These are phyloP conservation scores for Scenedesmus sp. DNA, from an alignment of 163 green algal species.

Conservation along the genomic window DNA sequence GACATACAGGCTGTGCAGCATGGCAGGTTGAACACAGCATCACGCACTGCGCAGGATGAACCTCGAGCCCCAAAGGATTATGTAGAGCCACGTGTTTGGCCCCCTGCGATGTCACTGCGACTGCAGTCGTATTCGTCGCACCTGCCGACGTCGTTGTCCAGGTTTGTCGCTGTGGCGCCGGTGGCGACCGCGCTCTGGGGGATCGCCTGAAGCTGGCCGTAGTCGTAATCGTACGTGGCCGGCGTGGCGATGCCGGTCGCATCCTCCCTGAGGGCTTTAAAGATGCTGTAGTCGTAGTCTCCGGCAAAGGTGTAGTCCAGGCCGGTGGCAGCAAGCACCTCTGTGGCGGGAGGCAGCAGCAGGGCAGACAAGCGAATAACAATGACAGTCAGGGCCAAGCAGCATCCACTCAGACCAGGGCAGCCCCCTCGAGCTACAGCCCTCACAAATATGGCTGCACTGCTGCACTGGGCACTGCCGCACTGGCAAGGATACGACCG, in stretches of 20 bases:
- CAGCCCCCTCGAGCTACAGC: too few relatives aligned
- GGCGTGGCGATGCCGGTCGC: neutral
- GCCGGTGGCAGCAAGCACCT: neutral
- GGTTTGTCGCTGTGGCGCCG: neutral
- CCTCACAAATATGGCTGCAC: too few relatives aligned
- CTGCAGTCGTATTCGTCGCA: neutral
- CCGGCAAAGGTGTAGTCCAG: neutral
- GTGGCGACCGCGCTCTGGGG: neutral
- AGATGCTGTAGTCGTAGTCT: constrained; percentile 23
- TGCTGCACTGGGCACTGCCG: too few relatives aligned
- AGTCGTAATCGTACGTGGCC: constrained; percentile 5
- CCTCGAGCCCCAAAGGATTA: too few relatives aligned
- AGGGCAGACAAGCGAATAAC: neutral
- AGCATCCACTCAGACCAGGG: too few relatives aligned
- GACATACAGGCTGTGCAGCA: neutral
- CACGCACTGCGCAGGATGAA: too few relatives aligned
- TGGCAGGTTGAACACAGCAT: neutral
- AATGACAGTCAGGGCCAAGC: neutral
- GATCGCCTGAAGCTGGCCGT: neutral
- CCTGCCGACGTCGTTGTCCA: constrained; percentile 12
- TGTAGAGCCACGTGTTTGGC: too few relatives aligned
- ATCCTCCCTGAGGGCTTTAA: neutral
- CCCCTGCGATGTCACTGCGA: too few relatives aligned
- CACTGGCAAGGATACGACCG: too few relatives aligned
- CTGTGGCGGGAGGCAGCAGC: neutral